Evolutionary conservation across 495 filamentous ascomycete species (phyloP).

Genomic region (Xylaria nigripes): DNA sequence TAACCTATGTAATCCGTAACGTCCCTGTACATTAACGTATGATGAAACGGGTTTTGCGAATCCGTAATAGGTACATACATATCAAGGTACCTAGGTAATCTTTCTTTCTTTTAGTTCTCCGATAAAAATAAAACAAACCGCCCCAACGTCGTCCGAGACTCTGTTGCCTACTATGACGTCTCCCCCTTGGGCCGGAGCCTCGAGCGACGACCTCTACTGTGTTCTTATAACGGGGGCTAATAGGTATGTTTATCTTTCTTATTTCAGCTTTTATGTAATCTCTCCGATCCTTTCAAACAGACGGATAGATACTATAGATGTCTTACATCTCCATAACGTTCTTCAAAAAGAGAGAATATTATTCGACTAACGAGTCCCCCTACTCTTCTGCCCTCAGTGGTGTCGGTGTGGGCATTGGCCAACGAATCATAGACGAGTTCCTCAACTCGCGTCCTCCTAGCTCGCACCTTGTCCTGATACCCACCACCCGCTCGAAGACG

Average conservation of each 20-base stretch:
- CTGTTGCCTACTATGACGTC: conserved; percentile 28
- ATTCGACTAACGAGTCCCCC: conserved; percentile 12
- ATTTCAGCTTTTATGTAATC: neutral
- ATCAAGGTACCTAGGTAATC: too few relatives aligned
- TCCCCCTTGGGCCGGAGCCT: conserved; percentile 45
- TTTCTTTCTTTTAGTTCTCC: too few relatives aligned
- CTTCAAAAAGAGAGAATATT: neutral
- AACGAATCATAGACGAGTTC: conserved; percentile 88
- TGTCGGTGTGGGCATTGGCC: conserved; percentile 78
- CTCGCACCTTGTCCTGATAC: conserved; percentile 56
- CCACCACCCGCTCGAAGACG: conserved; percentile 52
- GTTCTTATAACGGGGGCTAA: conserved; percentile 69
- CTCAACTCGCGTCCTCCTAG: conserved; percentile 53
- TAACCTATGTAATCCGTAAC: too few relatives aligned
- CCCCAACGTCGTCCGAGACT: too few relatives aligned
- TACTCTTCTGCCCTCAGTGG: conserved; percentile 49
- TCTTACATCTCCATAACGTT: neutral
- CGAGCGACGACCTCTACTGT: conserved; percentile 38
- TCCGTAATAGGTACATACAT: too few relatives aligned
- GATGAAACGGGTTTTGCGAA: too few relatives aligned
- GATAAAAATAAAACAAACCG: too few relatives aligned
- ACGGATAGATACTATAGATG: neutral
- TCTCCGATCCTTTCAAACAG: too few relatives aligned
- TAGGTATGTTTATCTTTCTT: conserved; percentile 39
- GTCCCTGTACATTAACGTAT: too few relatives aligned